These are phyloP conservation scores for Zoysia pacifica DNA, from an alignment of 176 grass and related monocot species.

Conservation along the genomic window DNA sequence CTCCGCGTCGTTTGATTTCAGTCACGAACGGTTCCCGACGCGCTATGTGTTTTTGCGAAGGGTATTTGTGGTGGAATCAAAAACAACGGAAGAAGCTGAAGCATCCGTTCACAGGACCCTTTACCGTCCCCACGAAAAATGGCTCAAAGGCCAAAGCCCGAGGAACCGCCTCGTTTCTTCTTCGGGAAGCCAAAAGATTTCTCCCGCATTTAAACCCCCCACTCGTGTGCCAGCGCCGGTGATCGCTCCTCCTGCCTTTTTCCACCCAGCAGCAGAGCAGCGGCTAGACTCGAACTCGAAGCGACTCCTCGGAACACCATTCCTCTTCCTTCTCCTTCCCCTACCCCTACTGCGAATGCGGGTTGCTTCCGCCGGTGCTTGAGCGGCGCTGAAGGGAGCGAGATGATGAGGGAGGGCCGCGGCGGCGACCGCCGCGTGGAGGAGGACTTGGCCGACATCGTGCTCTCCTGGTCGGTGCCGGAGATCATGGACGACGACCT, in stretches of 20 bases:
- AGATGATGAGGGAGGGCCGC: neutral
- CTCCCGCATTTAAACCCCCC: neutral
- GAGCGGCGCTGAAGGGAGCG: neutral
- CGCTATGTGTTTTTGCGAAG: too few species aligned
- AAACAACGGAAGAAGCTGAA: too few species aligned
- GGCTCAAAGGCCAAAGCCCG: neutral
- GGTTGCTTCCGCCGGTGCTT: conserved; percentile 6
- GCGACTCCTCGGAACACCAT: neutral
- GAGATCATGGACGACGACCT: conserved; percentile 44
- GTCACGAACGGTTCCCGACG: too few species aligned
- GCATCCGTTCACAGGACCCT: neutral
- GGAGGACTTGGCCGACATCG: conserved; percentile 44
- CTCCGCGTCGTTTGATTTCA: too few species aligned
- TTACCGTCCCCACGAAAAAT: neutral
- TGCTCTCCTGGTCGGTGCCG: conserved; percentile 60
- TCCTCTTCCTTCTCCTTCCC: neutral
- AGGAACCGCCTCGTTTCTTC: conserved; percentile 27
- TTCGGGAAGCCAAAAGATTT: conserved; percentile 12
- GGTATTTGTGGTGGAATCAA: too few species aligned
- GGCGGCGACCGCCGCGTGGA: neutral
- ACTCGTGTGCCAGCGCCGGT: neutral
- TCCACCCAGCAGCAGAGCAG: neutral
- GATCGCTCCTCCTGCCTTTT: neutral
- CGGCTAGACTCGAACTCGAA: conserved; percentile 4
- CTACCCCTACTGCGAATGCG: neutral